phyloP scores from a whole-genome alignment of 257 asterid species.

The Gardenia jasminoides region DNA sequence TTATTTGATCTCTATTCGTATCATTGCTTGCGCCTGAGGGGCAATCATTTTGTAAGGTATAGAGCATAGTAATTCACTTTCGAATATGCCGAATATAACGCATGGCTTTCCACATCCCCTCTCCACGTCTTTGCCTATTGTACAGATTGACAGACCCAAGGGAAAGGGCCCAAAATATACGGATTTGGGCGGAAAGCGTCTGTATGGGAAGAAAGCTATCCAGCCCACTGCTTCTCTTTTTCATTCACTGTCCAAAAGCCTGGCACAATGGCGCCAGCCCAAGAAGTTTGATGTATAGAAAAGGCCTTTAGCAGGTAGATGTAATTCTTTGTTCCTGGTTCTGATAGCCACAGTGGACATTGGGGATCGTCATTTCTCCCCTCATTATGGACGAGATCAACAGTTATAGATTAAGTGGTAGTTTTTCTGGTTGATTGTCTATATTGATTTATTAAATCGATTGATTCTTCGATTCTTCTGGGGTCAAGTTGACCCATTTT shows the following conservation, averaged over 20 bases:
- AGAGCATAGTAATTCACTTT: neutral
- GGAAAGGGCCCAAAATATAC: constrained; percentile 88
- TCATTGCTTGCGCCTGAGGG: neutral
- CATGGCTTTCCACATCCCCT: neutral
- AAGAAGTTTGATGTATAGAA: constrained; percentile 27
- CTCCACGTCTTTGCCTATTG: neutral
- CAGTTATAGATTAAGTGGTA: constrained; percentile 19
- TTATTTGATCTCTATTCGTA: neutral
- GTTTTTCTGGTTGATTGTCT: constrained; percentile 24
- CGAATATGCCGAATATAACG: neutral
- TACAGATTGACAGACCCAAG: constrained; percentile 92
- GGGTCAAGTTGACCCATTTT: constrained; percentile 7
- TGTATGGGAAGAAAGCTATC: constrained; percentile 74
- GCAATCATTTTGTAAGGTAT: neutral
- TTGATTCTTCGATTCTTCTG: constrained; percentile 46
- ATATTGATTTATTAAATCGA: constrained; percentile 26
- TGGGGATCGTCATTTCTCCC: constrained; percentile 2
- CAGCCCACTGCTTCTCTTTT: constrained; percentile 56
- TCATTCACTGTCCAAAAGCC: constrained; percentile 56
- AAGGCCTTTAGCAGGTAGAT: neutral
- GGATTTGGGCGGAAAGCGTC: constrained; percentile 91
- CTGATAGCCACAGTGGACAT: constrained; percentile 1
- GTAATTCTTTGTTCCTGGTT: constrained; percentile 19
- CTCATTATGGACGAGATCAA: constrained; percentile 5
- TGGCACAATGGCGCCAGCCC: constrained; percentile 36